phyloP scores from a whole-genome alignment of 1,284 basidiomycete species.

The Cutaneotrichosporon cyanovorans region DNA sequence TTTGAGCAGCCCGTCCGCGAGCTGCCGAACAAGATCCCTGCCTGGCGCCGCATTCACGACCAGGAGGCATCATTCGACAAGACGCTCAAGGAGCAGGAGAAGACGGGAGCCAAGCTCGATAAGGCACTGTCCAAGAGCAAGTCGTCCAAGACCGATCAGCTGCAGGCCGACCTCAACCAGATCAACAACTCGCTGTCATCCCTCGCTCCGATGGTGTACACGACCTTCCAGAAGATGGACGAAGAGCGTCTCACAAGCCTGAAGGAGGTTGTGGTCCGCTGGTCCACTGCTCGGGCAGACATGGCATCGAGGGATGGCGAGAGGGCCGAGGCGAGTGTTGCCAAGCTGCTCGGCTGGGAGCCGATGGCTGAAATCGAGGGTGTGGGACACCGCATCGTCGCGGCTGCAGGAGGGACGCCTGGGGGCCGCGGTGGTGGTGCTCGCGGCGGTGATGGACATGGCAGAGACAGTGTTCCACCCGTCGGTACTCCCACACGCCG shows the following conservation, averaged over 20 bases:
- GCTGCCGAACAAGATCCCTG: constrained; percentile 33
- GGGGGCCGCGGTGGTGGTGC: neutral
- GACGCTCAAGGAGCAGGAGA: constrained; percentile 43
- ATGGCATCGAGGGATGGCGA: constrained; percentile 37
- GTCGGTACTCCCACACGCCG: constrained; percentile 1
- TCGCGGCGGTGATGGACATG: no score
- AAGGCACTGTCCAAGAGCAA: constrained; percentile 43
- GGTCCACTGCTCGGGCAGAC: constrained; percentile 42
- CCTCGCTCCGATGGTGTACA: constrained; percentile 39
- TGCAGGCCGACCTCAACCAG: constrained; percentile 31
- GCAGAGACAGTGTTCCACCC: no score
- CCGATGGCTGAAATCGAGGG: constrained; percentile 31
- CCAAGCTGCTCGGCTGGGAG: constrained; percentile 40
- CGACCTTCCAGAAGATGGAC: constrained; percentile 41
- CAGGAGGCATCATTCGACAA: constrained; percentile 41
- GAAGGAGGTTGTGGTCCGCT: constrained; percentile 44
- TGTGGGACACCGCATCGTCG: constrained; percentile 31
- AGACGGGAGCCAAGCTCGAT: constrained; percentile 35
- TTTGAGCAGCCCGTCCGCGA: constrained; percentile 40
- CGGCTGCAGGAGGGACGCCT: constrained; percentile 11
- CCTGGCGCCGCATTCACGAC: constrained; percentile 37
- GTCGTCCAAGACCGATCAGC: constrained; percentile 29
- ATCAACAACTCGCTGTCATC: constrained; percentile 28
- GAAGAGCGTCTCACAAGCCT: constrained; percentile 36
- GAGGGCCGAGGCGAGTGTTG: constrained; percentile 35